These are phyloP conservation scores for Aspergillus homomorphus DNA, from an alignment of 495 filamentous ascomycete species.

Conservation along the genomic window DNA sequence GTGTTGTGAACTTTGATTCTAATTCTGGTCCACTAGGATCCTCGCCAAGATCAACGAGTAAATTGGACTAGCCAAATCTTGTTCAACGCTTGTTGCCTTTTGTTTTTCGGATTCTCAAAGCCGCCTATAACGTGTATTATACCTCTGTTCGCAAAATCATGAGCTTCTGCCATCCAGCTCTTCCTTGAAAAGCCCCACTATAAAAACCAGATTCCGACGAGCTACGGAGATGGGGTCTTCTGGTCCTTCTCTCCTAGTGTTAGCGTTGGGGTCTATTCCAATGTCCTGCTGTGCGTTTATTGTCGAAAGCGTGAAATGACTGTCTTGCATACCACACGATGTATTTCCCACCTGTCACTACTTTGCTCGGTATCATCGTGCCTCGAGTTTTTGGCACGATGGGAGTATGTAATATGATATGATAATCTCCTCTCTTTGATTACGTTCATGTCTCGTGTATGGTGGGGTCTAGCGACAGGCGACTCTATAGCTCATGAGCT, in stretches of 20 bases:
- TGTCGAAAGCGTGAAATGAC: constrained; percentile 45
- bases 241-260: constrained; percentile 10
- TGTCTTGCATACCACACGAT: constrained; percentile 43
- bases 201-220: constrained; percentile 18
- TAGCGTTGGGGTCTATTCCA: constrained; percentile 7
- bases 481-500: too few relatives aligned
- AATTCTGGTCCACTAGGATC: constrained; percentile 52
- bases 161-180: constrained; percentile 33
- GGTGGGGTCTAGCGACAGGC: too few relatives aligned
- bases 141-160: constrained; percentile 33
- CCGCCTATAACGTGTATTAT: constrained; percentile 36
- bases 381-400: constrained; percentile 12
- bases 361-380: constrained; percentile 4
- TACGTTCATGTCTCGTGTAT: background rate
- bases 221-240: constrained; percentile 8
- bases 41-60: constrained; percentile 90
- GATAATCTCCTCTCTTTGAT: constrained; percentile 38
- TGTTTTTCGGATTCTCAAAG: constrained; percentile 15
- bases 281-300: constrained; percentile 35
- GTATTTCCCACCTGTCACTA: constrained; percentile 35
- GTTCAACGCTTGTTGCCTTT: constrained; percentile 17
- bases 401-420: constrained; percentile 33
- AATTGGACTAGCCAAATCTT: constrained; percentile 23
- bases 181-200: constrained; percentile 18
- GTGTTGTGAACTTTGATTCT: constrained; percentile 14